These are phyloP conservation scores for Petrea volubilis DNA, from an alignment of 257 asterid species.

Conservation along the genomic window DNA sequence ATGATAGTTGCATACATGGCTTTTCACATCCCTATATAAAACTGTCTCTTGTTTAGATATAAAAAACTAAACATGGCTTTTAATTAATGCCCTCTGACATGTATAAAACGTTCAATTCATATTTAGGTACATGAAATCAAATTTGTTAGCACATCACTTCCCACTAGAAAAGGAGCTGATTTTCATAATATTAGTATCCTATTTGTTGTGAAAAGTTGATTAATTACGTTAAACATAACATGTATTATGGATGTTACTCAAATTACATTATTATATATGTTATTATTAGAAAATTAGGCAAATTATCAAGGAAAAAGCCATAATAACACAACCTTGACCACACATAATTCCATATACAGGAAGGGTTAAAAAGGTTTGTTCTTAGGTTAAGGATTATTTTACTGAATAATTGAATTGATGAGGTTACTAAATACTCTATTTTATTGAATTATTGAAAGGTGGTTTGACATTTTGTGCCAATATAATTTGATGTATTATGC, in stretches of 20 bases:
- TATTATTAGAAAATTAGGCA: background rate
- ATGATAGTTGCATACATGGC: no score
- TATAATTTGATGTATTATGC: background rate
- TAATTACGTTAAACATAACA: background rate
- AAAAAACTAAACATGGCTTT: background rate
- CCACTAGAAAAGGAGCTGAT: background rate
- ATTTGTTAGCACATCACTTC: background rate
- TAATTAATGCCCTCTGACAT: constrained; percentile 13
- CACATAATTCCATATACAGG: no score
- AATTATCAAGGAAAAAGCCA: no score
- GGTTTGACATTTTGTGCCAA: constrained; percentile 1
- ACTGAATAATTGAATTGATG: constrained; percentile 13
- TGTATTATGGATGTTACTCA: background rate
- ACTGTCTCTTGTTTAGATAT: background rate
- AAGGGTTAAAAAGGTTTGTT: background rate
- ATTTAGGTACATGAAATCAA: background rate
- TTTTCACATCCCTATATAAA: background rate
- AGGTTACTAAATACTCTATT: background rate
- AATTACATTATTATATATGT: background rate
- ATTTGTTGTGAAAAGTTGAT: background rate
- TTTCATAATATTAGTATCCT: background rate
- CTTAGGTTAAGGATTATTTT: background rate
- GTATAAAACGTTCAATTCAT: constrained; percentile 22
- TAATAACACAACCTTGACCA: no score
- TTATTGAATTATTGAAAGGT: no score